These are phyloP conservation scores for Favolaschia claudopus DNA, from an alignment of 768 basidiomycete species.

Conservation along the genomic window DNA sequence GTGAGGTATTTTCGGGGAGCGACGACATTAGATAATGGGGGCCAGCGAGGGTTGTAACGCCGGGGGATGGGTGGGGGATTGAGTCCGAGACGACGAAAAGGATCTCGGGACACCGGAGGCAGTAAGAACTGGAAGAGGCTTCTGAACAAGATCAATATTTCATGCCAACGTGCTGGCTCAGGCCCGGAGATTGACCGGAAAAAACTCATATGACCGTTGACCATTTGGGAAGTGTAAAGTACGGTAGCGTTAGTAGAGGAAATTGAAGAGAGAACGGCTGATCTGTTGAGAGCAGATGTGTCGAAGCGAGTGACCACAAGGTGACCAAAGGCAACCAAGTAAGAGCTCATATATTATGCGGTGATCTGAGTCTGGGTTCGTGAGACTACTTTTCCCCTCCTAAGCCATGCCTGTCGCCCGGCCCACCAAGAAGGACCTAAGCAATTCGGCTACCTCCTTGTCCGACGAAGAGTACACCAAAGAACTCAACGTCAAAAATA, in stretches of 20 bases:
- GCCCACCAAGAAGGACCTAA: conserved; percentile 68
- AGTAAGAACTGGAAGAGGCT: conserved; percentile 11
- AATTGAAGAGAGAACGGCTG: conserved; percentile 40
- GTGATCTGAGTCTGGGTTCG: conserved; percentile 26
- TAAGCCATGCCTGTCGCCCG: conserved; percentile 70
- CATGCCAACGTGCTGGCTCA: conserved; percentile 44
- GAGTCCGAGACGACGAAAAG: too few species aligned
- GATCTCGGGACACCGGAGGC: conserved; percentile 10
- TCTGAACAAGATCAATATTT: conserved; percentile 1
- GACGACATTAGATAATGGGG: neutral
- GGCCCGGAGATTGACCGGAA: conserved; percentile 53
- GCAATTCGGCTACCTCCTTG: conserved; percentile 65
- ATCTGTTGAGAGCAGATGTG: too few species aligned
- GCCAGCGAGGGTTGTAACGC: neutral
- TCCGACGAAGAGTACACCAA: conserved; percentile 68
- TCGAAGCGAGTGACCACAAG: conserved; percentile 17
- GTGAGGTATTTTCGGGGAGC: neutral
- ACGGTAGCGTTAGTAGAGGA: conserved; percentile 20
- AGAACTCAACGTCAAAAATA: conserved; percentile 68
- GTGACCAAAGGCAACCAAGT: conserved; percentile 40
- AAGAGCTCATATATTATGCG: too few species aligned
- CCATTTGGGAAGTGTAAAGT: conserved; percentile 37
- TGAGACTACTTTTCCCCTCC: conserved; percentile 38
- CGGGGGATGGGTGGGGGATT: neutral
- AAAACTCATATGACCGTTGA: conserved; percentile 49